These are phyloP conservation scores for Pseudisothecium myosuroides DNA, from an alignment of 225 moss, liverwort and hornwort species.

Conservation along the genomic window DNA sequence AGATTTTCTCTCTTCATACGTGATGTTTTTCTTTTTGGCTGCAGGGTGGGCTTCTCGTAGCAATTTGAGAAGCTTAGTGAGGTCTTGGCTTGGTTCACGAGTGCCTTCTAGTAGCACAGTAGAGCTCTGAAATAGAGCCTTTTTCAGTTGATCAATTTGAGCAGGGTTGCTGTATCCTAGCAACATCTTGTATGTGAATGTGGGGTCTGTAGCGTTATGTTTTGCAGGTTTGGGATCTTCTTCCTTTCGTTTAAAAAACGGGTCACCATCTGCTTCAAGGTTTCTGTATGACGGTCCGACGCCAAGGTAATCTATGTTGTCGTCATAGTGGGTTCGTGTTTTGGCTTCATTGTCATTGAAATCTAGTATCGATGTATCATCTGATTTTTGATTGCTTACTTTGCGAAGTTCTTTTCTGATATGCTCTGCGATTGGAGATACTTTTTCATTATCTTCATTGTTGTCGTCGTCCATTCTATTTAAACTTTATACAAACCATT, in stretches of 20 bases:
- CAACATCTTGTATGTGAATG: background rate
- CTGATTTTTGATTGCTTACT: background rate
- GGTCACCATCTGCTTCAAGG: background rate
- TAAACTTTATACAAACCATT: background rate
- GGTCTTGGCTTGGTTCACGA: background rate
- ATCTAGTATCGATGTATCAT: background rate
- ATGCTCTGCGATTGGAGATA: background rate
- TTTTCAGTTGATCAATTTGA: background rate
- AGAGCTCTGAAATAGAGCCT: background rate
- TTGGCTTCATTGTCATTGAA: background rate
- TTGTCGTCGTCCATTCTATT: background rate
- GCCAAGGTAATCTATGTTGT: background rate
- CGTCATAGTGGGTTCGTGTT: background rate
- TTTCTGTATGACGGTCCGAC: background rate
- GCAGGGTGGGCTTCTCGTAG: background rate
- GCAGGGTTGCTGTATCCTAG: background rate
- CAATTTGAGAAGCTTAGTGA: background rate
- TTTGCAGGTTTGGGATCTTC: background rate
- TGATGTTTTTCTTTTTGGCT: background rate
- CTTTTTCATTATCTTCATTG: background rate
- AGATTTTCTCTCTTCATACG: background rate
- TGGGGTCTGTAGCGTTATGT: background rate
- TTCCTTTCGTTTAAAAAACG: background rate
- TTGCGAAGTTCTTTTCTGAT: background rate
- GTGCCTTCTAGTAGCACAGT: slow-evolving; percentile 5